Evolutionary conservation across 495 filamentous ascomycete species (phyloP), one percentile per base, ranked within the genome.

Genomic region (Cercophora newfieldiana): DNA sequence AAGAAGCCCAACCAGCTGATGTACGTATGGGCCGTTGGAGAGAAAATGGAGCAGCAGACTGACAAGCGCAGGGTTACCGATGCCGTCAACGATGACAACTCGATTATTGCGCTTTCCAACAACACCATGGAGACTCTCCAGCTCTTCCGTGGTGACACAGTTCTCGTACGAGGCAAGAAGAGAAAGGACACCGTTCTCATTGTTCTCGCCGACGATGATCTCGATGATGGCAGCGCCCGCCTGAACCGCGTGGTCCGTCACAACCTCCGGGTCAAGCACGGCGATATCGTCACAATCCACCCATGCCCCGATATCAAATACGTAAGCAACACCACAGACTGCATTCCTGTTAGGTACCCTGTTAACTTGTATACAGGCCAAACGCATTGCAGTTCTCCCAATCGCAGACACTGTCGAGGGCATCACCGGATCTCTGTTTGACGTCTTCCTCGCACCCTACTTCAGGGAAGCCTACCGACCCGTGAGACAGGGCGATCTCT

Each of bases 291-390:
- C 74, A 97, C 94, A 59, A 91, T 99, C 64, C 93, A 98, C 83
- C 87, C 95, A n/a, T 99, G 95, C 82, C 94, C 96, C n/a, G 95
- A 99, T 77, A 99, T 99, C 82, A 99, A 99, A 97, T 99, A 99
- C 80, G 94, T 97, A 81, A 76, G 93, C 19, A 44, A 1, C 7
- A 7, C 14, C 6, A 16, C 14, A 25, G 28, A 6, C 12, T 5
- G 7, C 7, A 21, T 16, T 19, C 5, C 7, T 18, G 6, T 4
- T 21, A 1, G 19, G 8, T 4, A 24, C 28, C 16, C n/a, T 6
- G 61, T 56, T 64, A 50, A 55, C 60, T 24, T 47, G 21, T 55
- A 28, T 16, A 16, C 19, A 97, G 94, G 95, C 95, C 79, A 98
- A 98, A 86, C 94, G 95, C 72, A 97, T 99, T 76, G 95, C 96